A percentile compares a stretch with the other conserved stretches of the same genome.
phyloP scores from a whole-genome alignment of 805 yeast genomes.

The Candida maesae region DNA sequence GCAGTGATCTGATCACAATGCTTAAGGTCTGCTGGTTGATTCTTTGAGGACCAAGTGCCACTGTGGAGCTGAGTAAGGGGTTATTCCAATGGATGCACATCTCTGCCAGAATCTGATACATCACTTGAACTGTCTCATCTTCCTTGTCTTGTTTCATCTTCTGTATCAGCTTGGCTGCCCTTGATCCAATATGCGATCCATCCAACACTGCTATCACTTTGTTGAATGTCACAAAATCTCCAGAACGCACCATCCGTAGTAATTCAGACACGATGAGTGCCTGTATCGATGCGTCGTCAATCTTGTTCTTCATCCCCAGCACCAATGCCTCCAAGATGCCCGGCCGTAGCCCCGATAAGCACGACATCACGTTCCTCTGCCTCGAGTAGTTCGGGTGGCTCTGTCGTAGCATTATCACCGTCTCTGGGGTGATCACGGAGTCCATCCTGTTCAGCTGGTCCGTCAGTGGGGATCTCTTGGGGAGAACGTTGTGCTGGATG shows the following conservation, averaged over 20 bases:
- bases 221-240: constrained; percentile 2
- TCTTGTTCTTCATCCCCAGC: constrained; percentile 1
- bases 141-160: constrained; percentile 1
- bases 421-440: background rate
- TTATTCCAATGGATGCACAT: constrained; percentile 15
- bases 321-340: background rate
- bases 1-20: constrained; percentile 9
- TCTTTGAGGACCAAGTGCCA: constrained; percentile 4
- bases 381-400: background rate
- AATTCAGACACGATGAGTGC: constrained; percentile 8
- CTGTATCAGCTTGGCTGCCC: constrained; percentile 6
- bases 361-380: constrained; percentile 3
- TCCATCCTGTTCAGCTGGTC: background rate
- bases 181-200: constrained; percentile 2
- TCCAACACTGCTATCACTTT: background rate
- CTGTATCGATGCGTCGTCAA: constrained; percentile 1
- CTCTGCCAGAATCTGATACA: constrained; percentile 6
- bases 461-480: constrained; percentile 5
- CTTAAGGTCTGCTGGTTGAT: background rate
- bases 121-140: constrained; percentile 1
- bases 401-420: background rate
- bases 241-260: constrained; percentile 6
- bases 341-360: constrained; percentile 2
- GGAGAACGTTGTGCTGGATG: constrained; percentile 5
- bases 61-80: constrained; percentile 9